phyloP scores from a whole-genome alignment of 257 asterid species.

The Penstemon newberryi region DNA sequence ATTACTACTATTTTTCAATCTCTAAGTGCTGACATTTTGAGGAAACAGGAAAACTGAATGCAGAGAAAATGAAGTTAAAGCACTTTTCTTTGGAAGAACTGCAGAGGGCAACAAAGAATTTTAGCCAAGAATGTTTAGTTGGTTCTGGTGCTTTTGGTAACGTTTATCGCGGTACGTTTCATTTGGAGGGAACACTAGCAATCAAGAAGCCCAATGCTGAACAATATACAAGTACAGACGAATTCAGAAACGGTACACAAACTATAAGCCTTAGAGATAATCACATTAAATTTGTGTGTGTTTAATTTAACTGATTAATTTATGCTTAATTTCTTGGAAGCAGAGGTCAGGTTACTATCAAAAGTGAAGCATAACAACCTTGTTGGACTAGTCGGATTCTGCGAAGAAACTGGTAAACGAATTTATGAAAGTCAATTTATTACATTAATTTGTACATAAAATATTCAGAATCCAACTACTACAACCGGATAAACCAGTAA shows the following conservation, averaged over 20 bases:
- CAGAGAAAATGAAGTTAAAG: conserved; percentile 44
- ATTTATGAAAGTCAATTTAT: conserved; percentile 6
- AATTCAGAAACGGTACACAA: conserved; percentile 64
- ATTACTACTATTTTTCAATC: background rate
- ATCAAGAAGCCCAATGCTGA: conserved; percentile 63
- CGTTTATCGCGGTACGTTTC: conserved; percentile 63
- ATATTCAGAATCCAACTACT: no score
- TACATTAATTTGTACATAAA: background rate
- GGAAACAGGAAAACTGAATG: conserved; percentile 45
- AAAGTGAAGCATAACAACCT: conserved; percentile 70
- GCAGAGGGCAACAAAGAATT: conserved; percentile 64
- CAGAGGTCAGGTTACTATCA: conserved; percentile 72
- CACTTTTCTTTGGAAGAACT: conserved; percentile 51
- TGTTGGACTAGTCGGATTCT: conserved; percentile 70
- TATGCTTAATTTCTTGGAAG: conserved; percentile 12
- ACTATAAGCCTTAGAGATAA: background rate
- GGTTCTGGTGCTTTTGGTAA: conserved; percentile 76
- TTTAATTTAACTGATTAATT: background rate
- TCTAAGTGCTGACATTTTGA: conserved; percentile 16
- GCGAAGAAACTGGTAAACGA: conserved; percentile 53
- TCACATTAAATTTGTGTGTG: no score
- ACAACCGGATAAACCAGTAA: no score
- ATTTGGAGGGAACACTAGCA: conserved; percentile 45
- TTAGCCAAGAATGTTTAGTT: conserved; percentile 53
- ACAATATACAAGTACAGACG: conserved; percentile 55